A percentile compares a stretch with the other conserved stretches of the same genome.
Evolutionary conservation across 2,329 filamentous ascomycete genomes (phyloP).

Genomic region (Trichophyton benhamiae): DNA sequence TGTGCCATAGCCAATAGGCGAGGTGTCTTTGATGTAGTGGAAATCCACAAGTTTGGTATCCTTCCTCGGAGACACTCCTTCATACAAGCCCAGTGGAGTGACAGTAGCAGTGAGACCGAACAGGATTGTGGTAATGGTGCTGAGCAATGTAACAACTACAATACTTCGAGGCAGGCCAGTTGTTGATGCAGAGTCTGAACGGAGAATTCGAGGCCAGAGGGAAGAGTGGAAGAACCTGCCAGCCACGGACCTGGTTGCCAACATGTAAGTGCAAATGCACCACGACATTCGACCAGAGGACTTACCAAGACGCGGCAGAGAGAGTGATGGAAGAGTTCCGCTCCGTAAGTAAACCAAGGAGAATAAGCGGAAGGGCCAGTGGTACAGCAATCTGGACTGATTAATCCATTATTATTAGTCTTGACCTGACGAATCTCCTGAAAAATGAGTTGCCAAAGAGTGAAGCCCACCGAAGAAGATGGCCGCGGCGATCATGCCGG

Average conservation of each 20-base stretch:
- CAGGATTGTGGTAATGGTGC: background rate
- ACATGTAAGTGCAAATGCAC: too few species aligned
- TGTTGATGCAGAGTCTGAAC: background rate
- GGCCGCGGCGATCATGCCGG: background rate
- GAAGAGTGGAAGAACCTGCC: background rate
- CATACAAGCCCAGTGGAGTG: constrained; percentile 36
- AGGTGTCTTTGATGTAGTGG: constrained; percentile 26
- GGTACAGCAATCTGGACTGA: background rate
- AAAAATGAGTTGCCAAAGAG: background rate
- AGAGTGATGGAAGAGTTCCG: background rate
- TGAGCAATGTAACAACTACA: background rate
- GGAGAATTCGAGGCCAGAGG: background rate
- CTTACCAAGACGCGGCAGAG: background rate
- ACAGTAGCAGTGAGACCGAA: constrained; percentile 26
- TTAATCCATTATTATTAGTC: background rate
- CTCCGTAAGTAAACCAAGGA: background rate
- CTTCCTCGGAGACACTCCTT: constrained; percentile 20
- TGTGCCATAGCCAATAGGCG: background rate
- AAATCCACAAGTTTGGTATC: constrained; percentile 20
- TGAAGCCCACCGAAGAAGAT: background rate
- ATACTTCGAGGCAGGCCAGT: background rate
- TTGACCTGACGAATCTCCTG: background rate
- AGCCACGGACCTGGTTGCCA: too few species aligned
- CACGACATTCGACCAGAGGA: too few species aligned
- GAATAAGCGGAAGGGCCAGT: background rate